A percentile compares a stretch with the other conserved stretches of the same genome.
These are phyloP conservation scores for Camelina hispida DNA, from an alignment of 345 rosid species.

Conservation along the genomic window DNA sequence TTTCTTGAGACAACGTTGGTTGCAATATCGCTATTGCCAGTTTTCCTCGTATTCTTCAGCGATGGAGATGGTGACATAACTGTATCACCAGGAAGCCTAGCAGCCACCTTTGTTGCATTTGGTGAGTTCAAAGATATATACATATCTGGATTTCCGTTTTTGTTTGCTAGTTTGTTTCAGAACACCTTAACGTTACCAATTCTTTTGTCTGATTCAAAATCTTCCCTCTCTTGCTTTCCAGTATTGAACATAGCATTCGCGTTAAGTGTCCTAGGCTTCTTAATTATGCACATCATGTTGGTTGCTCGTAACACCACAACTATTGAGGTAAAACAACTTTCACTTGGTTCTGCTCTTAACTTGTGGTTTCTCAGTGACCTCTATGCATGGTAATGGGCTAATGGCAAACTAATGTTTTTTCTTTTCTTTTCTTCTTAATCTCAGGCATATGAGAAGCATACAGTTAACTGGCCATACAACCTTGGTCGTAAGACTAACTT, in stretches of 20 bases:
- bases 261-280: conserved; percentile 79
- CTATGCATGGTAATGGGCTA: conserved; percentile 1
- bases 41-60: conserved; percentile 69
- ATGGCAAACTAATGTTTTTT: conserved; percentile 18
- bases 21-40: conserved; percentile 63
- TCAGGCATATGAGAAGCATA: conserved; percentile 83
- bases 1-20: conserved; percentile 82
- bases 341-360: conserved; percentile 6
- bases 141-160: neutral
- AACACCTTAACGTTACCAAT: neutral
- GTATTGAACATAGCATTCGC: conserved; percentile 82
- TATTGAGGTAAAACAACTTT: conserved; percentile 66
- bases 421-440: neutral
- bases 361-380: conserved; percentile 12
- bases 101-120: conserved; percentile 74
- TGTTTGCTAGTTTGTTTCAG: conserved; percentile 1
- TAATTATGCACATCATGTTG: conserved; percentile 72
- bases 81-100: conserved; percentile 69
- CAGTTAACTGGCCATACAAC: conserved; percentile 72
- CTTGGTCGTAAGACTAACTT: conserved; percentile 78
- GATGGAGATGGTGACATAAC: conserved; percentile 64
- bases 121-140: conserved; percentile 48
- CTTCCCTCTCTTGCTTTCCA: conserved; percentile 39
- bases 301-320: conserved; percentile 73
- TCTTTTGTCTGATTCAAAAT: conserved; percentile 11